These are phyloP conservation scores for Sarocladiaceae sp. DNA, from an alignment of 2,329 filamentous ascomycete genomes.

Conservation along the genomic window DNA sequence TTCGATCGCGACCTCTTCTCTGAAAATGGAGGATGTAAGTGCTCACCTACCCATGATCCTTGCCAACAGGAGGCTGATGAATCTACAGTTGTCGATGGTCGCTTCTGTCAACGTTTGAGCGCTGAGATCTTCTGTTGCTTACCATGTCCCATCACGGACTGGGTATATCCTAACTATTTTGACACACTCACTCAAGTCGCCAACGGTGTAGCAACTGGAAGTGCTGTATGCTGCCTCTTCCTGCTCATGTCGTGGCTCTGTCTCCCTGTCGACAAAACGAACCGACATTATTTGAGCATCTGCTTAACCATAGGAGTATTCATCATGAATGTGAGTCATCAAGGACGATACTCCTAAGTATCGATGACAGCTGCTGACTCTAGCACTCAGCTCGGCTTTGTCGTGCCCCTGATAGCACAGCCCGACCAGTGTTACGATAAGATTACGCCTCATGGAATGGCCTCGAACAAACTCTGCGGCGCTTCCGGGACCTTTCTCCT, in stretches of 20 bases:
- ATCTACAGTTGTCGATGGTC: conserved; percentile 51
- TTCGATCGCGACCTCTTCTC: conserved; percentile 59
- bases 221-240: conserved; percentile 68
- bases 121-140: conserved; percentile 69
- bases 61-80: conserved; percentile 9
- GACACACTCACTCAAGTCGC: conserved; percentile 56
- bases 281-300: conserved; percentile 89
- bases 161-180: conserved; percentile 62
- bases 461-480: conserved; percentile 74
- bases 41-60: conserved; percentile 2
- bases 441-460: conserved; percentile 94
- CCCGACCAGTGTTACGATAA: conserved; percentile 81
- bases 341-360: conserved; percentile 1
- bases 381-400: conserved; percentile 71
- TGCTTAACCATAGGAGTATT: conserved; percentile 73
- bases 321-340: conserved; percentile 68
- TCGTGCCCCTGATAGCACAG: conserved; percentile 75
- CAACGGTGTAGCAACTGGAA: conserved; percentile 79
- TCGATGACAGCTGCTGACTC: neutral
- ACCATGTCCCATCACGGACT: conserved; percentile 83
- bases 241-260: conserved; percentile 75
- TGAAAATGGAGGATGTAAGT: conserved; percentile 62
- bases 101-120: conserved; percentile 45
- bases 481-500: conserved; percentile 84
- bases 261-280: conserved; percentile 82